Evolutionary conservation across 2,329 filamentous ascomycete genomes (phyloP).

Genomic region (Seiridium unicorne): DNA sequence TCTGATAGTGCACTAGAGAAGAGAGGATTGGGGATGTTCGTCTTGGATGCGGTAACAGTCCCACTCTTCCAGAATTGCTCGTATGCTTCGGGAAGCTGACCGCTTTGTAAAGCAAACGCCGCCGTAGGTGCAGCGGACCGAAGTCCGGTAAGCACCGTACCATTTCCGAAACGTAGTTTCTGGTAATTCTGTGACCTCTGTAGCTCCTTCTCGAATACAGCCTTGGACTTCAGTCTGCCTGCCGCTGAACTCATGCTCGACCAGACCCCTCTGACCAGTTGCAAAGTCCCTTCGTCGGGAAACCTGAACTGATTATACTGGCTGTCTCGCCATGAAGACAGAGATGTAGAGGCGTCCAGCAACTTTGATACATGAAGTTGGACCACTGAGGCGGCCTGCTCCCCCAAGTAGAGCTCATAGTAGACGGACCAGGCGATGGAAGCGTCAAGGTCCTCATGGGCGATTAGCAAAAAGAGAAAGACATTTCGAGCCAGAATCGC

Average conservation of each 20-base stretch:
- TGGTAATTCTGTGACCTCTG: constrained; percentile 5
- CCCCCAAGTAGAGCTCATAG: constrained; percentile 49
- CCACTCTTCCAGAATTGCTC: constrained; percentile 35
- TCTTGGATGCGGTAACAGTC: constrained; percentile 16
- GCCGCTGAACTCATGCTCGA: constrained; percentile 23
- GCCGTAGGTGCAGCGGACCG: constrained; percentile 37
- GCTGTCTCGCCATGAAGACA: constrained; percentile 42
- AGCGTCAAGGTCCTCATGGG: constrained; percentile 33
- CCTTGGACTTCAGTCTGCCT: constrained; percentile 12
- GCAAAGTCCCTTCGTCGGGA: constrained; percentile 49
- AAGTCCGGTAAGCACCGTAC: constrained; percentile 23
- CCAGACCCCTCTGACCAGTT: constrained; percentile 39
- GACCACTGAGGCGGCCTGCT: constrained; percentile 33
- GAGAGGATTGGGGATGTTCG: constrained; percentile 42
- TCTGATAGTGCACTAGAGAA: constrained; percentile 34
- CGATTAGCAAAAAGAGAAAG: constrained; percentile 48
- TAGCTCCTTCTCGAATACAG: constrained; percentile 16
- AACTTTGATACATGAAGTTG: constrained; percentile 43
- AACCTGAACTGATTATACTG: constrained; percentile 44
- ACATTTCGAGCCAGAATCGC: constrained; percentile 57
- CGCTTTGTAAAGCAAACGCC: constrained; percentile 14
- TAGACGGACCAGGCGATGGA: constrained; percentile 51
- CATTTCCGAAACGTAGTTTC: constrained; percentile 2
- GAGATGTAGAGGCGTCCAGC: constrained; percentile 30
- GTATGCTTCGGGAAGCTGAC: constrained; percentile 16